Evolutionary conservation across 1,139 yeast species (phyloP).

Genomic region (Lodderomyces pseudojiufengensis): DNA sequence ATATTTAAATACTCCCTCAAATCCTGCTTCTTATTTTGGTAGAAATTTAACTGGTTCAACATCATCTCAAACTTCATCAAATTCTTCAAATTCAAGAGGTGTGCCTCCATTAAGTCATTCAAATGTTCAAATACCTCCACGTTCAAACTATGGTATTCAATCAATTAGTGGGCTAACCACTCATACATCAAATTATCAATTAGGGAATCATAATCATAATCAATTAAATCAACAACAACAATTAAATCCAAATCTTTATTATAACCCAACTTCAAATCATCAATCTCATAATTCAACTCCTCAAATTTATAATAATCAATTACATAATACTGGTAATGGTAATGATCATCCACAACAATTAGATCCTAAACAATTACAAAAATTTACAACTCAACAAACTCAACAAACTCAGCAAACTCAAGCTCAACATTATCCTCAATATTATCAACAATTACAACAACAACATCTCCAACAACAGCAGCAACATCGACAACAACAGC

Average conservation of each 20-base stretch:
- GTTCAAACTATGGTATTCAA: conserved; percentile 3
- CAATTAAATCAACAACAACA: conserved; percentile 11
- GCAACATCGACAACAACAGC: conserved; percentile 8
- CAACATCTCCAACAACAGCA: conserved; percentile 13
- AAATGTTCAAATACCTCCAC: conserved; percentile 3
- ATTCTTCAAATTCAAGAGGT: conserved; percentile 2
- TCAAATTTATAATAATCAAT: conserved; percentile 9
- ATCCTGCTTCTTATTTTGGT: conserved; percentile 3
- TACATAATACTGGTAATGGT: conserved; percentile 2
- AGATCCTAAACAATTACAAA: conserved; percentile 14
- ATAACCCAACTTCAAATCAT: conserved; percentile 9
- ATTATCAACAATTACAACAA: conserved; percentile 11
- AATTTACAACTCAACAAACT: conserved; percentile 13
- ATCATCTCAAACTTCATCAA: conserved; percentile 1
- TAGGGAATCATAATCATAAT: conserved; percentile 17
- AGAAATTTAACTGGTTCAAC: conserved; percentile 2
- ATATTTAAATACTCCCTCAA: not conserved
- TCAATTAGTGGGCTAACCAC: conserved; percentile 1
- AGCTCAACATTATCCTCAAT: conserved; percentile 12
- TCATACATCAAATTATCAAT: conserved; percentile 9
- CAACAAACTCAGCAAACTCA: conserved; percentile 10
- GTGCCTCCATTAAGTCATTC: conserved; percentile 5
- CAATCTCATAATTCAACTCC: conserved; percentile 15
- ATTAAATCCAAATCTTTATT: conserved; percentile 3
- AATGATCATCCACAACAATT: conserved; percentile 15